Conservation (phyloP, 805 yeast genomes). For the Priceomyces carsonii region DNA sequence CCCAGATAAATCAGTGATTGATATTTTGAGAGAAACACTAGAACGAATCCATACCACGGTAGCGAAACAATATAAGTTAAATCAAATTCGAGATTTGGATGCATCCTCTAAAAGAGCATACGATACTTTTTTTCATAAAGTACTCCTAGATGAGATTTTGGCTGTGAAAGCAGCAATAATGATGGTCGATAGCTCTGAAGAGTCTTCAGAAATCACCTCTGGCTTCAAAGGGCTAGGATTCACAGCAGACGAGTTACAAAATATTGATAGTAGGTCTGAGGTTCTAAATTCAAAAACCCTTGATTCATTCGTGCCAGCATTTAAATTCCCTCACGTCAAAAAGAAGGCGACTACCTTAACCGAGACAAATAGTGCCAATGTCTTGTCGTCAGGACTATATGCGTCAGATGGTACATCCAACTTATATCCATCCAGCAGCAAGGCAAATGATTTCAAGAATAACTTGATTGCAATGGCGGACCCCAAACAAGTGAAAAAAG, state of each 20-base stretch:
- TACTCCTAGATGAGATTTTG: constrained; percentile 21
- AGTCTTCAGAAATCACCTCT: constrained; percentile 1
- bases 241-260: not conserved
- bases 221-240: constrained; percentile 7
- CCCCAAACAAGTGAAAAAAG: constrained; percentile 7
- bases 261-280: not conserved
- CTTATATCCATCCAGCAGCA: not conserved
- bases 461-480: constrained; percentile 4
- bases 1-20: too few species aligned
- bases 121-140: constrained; percentile 8
- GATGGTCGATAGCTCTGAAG: constrained; percentile 10
- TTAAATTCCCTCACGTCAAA: constrained; percentile 2
- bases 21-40: constrained; percentile 5
- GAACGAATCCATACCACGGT: constrained; percentile 1
- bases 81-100: too few species aligned
- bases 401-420: not conserved
- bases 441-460: constrained; percentile 10
- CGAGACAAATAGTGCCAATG: constrained; percentile 1
- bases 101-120: too few species aligned
- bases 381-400: constrained; percentile 5
- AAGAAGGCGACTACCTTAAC: constrained; percentile 3
- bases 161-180: constrained; percentile 18
- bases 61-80: too few species aligned
- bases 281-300: constrained; percentile 4
- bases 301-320: constrained; percentile 2